Base-by-base conservation (phyloP, 1,139 yeast genomes). In the Saccharomycopsis crataegensis region DNA sequence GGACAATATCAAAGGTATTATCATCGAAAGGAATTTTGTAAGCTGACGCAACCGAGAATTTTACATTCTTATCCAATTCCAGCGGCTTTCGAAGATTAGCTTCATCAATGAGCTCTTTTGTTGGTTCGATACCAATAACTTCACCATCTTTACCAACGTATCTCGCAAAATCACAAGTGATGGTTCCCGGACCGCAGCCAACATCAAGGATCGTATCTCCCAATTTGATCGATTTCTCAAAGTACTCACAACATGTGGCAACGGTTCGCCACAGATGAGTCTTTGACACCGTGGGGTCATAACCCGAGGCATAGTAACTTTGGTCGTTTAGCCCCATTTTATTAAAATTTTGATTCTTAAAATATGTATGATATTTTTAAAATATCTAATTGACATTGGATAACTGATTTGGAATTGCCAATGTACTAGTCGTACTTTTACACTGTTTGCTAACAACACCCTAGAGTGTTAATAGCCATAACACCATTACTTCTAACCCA, bases 131-230 rank as follows among this genome's bases (percentile, higher is more conserved):
- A 0, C 74, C 76, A 44, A 67, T 59, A 1, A 72, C 67, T 17
- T 58, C 59, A 34, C 72, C 72, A 4, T 22, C 28, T 36, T 36
- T 5, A 11, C n/a, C n/a, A 7, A 70, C 60, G 55, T 69, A 67
- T 45, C 61, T 58, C n/a, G 71, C 74, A 43, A 71, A 59, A 54
- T 70, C 75, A 16, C 64, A 56, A 11, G 74, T 70, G 49, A 73
- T 73, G 17, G 75, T 63, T 0, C 75, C 77, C 1, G 76, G 76
- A 0, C 77, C 77, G 57, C 71, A 69, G 1, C 77, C 77, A 14
- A 72, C 72, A 58, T 73, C 77, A 22, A 73, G 64, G n/a, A 72
- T 62, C 43, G 60, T 59, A 50, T 62, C 61, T 43, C 62, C 60
- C 6, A 67, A 63, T 54, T 67, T 62, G 48, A 73, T 54, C 36